Base-by-base conservation (phyloP, 176 grass and related monocot species). In the Oryza nivara region DNA sequence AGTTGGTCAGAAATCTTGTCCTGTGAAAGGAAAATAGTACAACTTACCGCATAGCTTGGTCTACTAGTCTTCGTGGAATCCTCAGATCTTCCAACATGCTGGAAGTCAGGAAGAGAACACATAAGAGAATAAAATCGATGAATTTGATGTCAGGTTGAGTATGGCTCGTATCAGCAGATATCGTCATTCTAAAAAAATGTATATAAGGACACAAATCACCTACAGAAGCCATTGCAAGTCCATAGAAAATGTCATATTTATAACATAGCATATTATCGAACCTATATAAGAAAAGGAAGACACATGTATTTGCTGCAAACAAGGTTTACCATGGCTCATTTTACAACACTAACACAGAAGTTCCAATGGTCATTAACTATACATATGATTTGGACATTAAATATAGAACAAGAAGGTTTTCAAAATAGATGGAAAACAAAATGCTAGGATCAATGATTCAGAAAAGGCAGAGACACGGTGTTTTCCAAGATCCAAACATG, bases 21-120 rank as follows among this genome's bases (percentile, higher is more conserved):
- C 1, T 23, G 61, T 65, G 4, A 68, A 76, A 25, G 46, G 6
- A 17, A 48, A 77, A 56, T 1, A 61, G 35, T 34, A 64, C 67
- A 82, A 89, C 92, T 83, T 91, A 97, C 95, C 15, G 88, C 95
- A 73, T 92, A 94, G 20, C 84, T 87, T 44, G 90, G 86, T 77
- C 83, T 82, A 74, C 58, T 80, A 40, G 58, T 26, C 65, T 83
- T 83, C 74, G 13, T 87, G 68, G 78, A 73, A 77, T 91, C 86
- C 61, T 83, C 77, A 77, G 74, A 90, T 78, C 71, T 80, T 79
- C 80, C 86, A 22, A 80, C 85, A 32, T 85, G 86, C 92, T 92
- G 90, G n/a, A 83, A 67, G 52, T 74, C 68, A 81, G 36, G 2
- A 77, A 82, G 72, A 64, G 89, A 81, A 83, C 32, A 17, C 46